Evolutionary conservation across 805 yeast genomes (phyloP).

Genomic region (Yamadazyma scolyti): DNA sequence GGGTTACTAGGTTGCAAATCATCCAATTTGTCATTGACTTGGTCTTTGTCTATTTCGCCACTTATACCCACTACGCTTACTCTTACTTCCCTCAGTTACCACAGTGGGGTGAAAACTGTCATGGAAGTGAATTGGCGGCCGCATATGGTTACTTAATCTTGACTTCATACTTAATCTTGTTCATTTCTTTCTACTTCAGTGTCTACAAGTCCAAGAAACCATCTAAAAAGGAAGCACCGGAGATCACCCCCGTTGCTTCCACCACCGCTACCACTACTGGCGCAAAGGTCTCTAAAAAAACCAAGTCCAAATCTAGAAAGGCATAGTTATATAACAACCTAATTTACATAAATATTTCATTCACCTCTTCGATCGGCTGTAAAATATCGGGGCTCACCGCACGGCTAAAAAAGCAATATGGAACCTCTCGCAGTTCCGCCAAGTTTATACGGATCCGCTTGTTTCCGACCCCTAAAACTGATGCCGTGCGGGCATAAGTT

Average conservation of each 20-base stretch:
- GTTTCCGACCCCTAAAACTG: too few relatives aligned
- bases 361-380: too few relatives aligned
- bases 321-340: too few relatives aligned
- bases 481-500: too few relatives aligned
- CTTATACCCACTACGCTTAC: constrained; percentile 83
- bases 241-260: neutral
- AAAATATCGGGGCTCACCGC: neutral
- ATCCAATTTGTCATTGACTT: constrained; percentile 88
- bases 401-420: constrained; percentile 1
- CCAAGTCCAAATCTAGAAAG: constrained; percentile 7
- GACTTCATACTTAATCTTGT: constrained; percentile 82
- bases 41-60: constrained; percentile 87
- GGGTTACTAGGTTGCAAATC: constrained; percentile 97
- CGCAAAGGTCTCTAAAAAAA: constrained; percentile 1
- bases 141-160: constrained; percentile 84
- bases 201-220: constrained; percentile 58
- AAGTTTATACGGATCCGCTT: too few relatives aligned
- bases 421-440: too few relatives aligned
- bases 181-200: constrained; percentile 88
- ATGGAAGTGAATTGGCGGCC: constrained; percentile 93
- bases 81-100: constrained; percentile 65
- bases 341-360: too few relatives aligned
- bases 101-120: constrained; percentile 65
- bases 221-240: constrained; percentile 14
- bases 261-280: constrained; percentile 3